Evolutionary conservation across 371 early-diverging fungal species (phyloP).

Genomic region (Mucor piriformis): DNA sequence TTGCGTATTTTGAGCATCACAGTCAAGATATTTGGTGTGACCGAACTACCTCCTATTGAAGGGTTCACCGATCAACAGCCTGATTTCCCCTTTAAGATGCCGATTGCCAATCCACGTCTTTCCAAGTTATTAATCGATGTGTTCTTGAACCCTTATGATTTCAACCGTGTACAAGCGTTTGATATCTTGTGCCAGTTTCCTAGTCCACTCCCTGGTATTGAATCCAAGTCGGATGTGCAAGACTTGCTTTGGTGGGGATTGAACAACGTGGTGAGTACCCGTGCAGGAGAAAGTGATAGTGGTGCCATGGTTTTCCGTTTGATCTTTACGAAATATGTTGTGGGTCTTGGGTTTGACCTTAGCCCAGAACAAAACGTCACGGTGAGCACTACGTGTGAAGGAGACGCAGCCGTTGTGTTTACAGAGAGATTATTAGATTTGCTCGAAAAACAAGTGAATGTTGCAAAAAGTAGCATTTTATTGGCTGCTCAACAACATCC

Average conservation of each 20-base stretch:
- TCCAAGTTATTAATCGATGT: constrained; percentile 59
- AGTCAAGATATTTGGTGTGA: constrained; percentile 59
- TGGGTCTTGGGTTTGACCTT: constrained; percentile 53
- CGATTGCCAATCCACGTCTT: constrained; percentile 49
- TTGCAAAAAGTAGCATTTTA: constrained; percentile 64
- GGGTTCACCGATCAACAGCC: constrained; percentile 48
- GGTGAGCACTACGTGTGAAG: background rate
- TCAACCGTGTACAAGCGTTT: constrained; percentile 67
- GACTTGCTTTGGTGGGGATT: constrained; percentile 69
- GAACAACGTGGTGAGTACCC: constrained; percentile 63
- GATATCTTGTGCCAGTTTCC: constrained; percentile 65
- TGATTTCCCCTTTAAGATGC: constrained; percentile 59
- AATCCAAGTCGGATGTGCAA: constrained; percentile 45
- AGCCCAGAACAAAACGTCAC: constrained; percentile 38
- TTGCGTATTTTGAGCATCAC: constrained; percentile 50
- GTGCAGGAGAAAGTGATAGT: constrained; percentile 83
- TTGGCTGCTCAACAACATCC: constrained; percentile 74
- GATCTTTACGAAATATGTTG: constrained; percentile 78
- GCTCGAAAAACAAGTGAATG: constrained; percentile 54
- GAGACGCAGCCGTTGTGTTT: constrained; percentile 34
- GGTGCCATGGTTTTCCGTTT: constrained; percentile 80
- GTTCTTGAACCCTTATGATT: constrained; percentile 71
- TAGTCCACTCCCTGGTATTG: constrained; percentile 60
- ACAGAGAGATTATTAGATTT: constrained; percentile 54
- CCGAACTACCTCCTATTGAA: constrained; percentile 50